Evolutionary conservation across 129 eudicot genomes (phyloP), one percentile per base, ranked within the genome.

Genomic region (Lactuca saligna): DNA sequence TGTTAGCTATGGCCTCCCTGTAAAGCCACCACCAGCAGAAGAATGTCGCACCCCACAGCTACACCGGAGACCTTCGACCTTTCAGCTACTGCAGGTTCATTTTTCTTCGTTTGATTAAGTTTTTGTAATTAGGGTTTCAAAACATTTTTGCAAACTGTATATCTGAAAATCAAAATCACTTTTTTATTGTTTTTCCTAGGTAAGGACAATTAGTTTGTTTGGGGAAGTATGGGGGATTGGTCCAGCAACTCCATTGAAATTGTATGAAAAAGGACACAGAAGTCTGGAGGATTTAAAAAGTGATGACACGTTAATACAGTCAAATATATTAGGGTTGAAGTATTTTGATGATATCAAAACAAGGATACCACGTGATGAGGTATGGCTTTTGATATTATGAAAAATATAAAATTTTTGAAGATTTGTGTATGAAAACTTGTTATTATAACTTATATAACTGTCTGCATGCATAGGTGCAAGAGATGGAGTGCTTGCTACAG

Each of bases 211-310:
- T 57, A 87, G 92, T 72, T 69, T 86, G 60, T 93, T 93, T 79
- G 97, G 97, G 77, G 97, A 93, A 82, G 88, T 93, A 60, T 93
- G 99, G 99, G 99, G 99, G 12, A 73, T 93, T 68, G 99, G 99
- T 72, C 97, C 99, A 17, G 90, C 99, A 49, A 89, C 99, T 48
- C 95, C 97, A 12, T 54, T 81, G 75, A 93, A 93, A 73, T 81
- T 93, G 8, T 93, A 84, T 76, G 99, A 93, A 41, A 93, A 76
- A 80, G 97, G 99, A 31, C 78, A 87, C 76, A 76, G 93, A 62
- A 87, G 87, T 68, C 82, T 93, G 13, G 88, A 85, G n/a, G n/a
- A n/a, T n/a, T 67, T 89, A 66, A 75, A 79, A 67, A 77, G 70
- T 42, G 95, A 93, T n/a, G 81, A 76, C 61, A 79, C 97, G 53